Evolutionary conservation across 139 green algal genomes (phyloP), one percentile per base, ranked within the genome.

Genomic region (Mychonastes homosphaera): DNA sequence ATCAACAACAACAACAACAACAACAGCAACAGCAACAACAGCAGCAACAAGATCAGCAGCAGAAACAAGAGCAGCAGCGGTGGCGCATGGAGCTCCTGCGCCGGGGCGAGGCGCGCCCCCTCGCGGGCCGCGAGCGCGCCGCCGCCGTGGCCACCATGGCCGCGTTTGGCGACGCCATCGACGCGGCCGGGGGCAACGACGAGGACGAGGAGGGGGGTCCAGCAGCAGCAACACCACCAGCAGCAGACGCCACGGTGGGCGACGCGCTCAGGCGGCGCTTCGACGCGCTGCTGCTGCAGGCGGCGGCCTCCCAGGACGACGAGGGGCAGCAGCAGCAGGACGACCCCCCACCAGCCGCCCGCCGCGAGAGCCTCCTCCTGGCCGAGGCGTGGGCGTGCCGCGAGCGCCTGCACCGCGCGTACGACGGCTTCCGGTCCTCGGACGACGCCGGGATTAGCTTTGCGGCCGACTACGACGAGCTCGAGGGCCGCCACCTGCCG

Each of bases 371-470:
- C 44, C 26, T 52, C 18, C 19, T 24, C 44, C n/a, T 9, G 13
- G 44, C 7, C 26, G 44, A 61, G 27, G 26, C 21, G 4, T 63
- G 53, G 53, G 38, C 43, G 9, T 70, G 62, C 46, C 59, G 69
- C 32, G 69, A 76, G 62, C 56, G 63, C 28, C 45, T 71, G 55
- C 65, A 76, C 52, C 57, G 62, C 21, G 58, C 56, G 1, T 76
- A 71, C 48, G 69, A 76, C 36, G 69, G 69, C 19, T 76, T 76
- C 51, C 58, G 62, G 29, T 65, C 54, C 28, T 54, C 56, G 23
- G 69, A 76, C 26, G 50, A 56, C 23, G 69, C 67, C 29, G 62
- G 61, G 29, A 12, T 41, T 13, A 34, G 49, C 0, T 66, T 69
- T 49, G 47, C 30, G 7, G 35, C 46, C 0, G 61, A 75, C 44